Conservation (phyloP, 108 stramenopile genomes). For the Conticribra weissflogii region DNA sequence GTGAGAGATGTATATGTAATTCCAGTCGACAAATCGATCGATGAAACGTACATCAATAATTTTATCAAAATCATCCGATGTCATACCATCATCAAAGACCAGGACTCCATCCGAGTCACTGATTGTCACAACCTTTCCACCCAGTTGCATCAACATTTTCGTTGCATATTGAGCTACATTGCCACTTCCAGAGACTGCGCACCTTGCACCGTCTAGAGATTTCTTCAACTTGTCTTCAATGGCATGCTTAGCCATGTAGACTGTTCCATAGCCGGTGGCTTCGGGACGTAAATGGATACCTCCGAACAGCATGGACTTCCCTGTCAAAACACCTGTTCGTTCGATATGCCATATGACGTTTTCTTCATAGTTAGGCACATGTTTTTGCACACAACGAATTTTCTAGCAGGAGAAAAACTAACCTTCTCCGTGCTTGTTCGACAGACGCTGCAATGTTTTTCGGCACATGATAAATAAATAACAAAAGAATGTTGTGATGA, state of each 20-base stretch:
- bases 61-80: constrained; percentile 53
- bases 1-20: too few species aligned
- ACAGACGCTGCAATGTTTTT: constrained; percentile 43
- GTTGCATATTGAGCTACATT: constrained; percentile 78
- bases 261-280: constrained; percentile 78
- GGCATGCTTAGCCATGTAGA: constrained; percentile 75
- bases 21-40: too few species aligned
- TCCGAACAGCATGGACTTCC: constrained; percentile 68
- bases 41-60: constrained; percentile 45
- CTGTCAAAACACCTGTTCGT: constrained; percentile 68
- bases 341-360: too few species aligned
- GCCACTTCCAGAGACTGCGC: constrained; percentile 73
- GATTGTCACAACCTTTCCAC: constrained; percentile 85
- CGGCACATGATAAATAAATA: too few species aligned
- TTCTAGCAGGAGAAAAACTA: not conserved
- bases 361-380: too few species aligned
- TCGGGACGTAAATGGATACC: constrained; percentile 75
- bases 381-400: not conserved
- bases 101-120: constrained; percentile 86
- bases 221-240: constrained; percentile 56
- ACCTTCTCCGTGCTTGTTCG: constrained; percentile 71
- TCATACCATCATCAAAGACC: constrained; percentile 70
- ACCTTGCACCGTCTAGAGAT: constrained; percentile 56
- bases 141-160: constrained; percentile 62
- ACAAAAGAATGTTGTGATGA: too few species aligned